Evolutionary conservation across 495 filamentous ascomycete genomes (phyloP), one percentile per base, ranked within the genome.

Genomic region (Cudoniella acicularis): DNA sequence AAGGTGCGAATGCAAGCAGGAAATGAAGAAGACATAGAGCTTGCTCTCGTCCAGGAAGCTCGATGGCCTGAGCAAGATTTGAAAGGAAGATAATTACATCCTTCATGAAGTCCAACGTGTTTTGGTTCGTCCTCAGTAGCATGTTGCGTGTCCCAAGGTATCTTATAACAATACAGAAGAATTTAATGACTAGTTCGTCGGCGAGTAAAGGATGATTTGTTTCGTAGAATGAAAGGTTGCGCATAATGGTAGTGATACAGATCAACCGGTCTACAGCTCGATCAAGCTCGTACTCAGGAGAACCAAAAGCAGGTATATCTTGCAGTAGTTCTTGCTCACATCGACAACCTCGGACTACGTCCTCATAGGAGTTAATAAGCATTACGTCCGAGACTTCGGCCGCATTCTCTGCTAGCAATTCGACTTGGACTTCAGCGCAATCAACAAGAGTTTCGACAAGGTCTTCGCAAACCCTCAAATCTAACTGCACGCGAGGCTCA

Each of bases 61-160:
- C 85, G 54, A 98, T 83, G 20, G 81, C 78, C 56, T 92, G 84
- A 17, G 91, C 82, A 54, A 93, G 79, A 68, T 98, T 97, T 57
- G 91, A 94, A 40, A 98, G 77, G 54, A 92, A 87, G 43, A 87
- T 87, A 56, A 98, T 84, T 13, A 92, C 78, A 71, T 98, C 94
- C 71, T 98, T 98, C 89, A 96, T 95, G 64, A 98, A 90, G 70
- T 98, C 93, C 66, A 96, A 72, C 3, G 89, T 93, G 72, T 96
- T 94, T 59, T 77, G 74, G 61, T 92, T 77, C 6, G 83, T 89
- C 18, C 92, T 84, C 45, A 97, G 73, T 41, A 97, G 79, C 79
- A 90, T 87, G 63, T 90, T 87, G n/a, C 91, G 86, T 2, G 93
- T 97, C 40, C 94, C 93, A 25, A 98, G 78, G 62, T 90, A 89